These are phyloP conservation scores for Tetrahymena malaccensis DNA, from an alignment of 73 alveolate species.

Conservation along the genomic window DNA sequence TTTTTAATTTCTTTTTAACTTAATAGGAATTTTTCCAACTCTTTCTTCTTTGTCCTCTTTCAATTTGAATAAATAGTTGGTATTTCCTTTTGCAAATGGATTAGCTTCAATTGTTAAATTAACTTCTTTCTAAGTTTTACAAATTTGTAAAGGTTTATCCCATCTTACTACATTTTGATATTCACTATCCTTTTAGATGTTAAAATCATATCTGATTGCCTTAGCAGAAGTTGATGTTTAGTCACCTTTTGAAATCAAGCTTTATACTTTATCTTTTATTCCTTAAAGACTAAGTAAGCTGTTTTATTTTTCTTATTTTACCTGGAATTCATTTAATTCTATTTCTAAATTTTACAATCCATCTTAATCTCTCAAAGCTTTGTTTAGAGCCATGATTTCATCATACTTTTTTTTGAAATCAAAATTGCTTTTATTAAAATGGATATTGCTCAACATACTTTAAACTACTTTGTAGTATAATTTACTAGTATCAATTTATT, in stretches of 20 bases:
- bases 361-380: neutral
- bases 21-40: neutral
- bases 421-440: neutral
- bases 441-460: neutral
- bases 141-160: neutral
- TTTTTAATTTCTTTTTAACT: neutral
- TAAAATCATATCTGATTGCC: neutral
- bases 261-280: neutral
- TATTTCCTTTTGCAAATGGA: neutral
- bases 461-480: slow-evolving; percentile 8
- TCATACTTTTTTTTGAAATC: slow-evolving; percentile 10
- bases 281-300: neutral
- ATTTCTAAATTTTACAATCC: neutral
- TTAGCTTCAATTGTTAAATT: neutral
- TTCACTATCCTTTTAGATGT: neutral
- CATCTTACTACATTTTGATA: neutral
- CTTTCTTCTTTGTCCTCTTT: neutral
- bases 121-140: neutral
- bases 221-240: neutral
- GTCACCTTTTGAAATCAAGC: neutral
- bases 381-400: neutral
- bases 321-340: neutral
- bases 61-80: neutral
- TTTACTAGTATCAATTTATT: slow-evolving; percentile 12
- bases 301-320: neutral